phyloP scores from a whole-genome alignment of 163 green algal genomes.

The Chlamydomonas reinhardtii region DNA sequence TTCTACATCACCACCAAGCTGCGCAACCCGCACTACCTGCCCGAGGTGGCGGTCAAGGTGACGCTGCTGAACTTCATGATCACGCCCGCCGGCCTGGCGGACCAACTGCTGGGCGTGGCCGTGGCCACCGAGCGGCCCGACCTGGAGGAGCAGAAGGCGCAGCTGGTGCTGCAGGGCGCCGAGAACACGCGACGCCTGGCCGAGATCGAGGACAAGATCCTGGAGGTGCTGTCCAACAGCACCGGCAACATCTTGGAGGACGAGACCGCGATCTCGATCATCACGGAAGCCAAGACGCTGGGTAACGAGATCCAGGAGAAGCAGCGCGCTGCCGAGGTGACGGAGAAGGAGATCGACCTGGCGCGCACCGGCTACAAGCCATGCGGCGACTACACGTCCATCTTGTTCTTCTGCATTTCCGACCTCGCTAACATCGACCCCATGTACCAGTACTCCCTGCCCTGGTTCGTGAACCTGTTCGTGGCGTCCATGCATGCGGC shows the following conservation, averaged over 20 bases:
- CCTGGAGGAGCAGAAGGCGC: constrained; percentile 86
- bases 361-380: constrained; percentile 80
- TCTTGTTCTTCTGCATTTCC: constrained; percentile 90
- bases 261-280: constrained; percentile 81
- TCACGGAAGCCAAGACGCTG: constrained; percentile 86
- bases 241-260: constrained; percentile 92
- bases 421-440: constrained; percentile 82
- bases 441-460: constrained; percentile 86
- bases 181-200: constrained; percentile 84
- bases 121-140: constrained; percentile 86
- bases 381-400: constrained; percentile 83
- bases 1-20: constrained; percentile 92
- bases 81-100: constrained; percentile 80
- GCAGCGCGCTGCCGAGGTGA: constrained; percentile 76
- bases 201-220: constrained; percentile 90
- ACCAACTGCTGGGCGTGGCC: constrained; percentile 88
- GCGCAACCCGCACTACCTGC: constrained; percentile 89
- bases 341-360: constrained; percentile 73
- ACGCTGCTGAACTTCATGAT: constrained; percentile 94
- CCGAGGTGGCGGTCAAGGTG: constrained; percentile 83
- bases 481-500: constrained; percentile 72
- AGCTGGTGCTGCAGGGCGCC: constrained; percentile 74
- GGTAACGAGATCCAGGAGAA: constrained; percentile 89
- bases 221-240: constrained; percentile 74
- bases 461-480: constrained; percentile 88